phyloP scores from a whole-genome alignment of 2,329 filamentous ascomycete genomes.

The Cercospora canescens region DNA sequence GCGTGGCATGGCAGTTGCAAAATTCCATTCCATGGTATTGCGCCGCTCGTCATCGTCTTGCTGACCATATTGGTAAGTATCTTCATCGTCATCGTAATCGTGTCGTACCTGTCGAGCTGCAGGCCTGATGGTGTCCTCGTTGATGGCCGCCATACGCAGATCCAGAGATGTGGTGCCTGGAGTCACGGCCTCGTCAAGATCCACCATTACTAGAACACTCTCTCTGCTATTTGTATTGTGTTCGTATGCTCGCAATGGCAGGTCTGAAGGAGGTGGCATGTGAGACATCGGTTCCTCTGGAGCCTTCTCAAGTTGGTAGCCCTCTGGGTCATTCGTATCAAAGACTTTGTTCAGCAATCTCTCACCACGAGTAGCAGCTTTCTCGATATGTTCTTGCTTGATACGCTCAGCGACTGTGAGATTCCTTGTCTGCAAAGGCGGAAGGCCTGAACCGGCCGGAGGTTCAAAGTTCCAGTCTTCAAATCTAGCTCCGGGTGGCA shows the following conservation, averaged over 20 bases:
- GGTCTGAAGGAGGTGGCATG: constrained; percentile 46
- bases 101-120: constrained; percentile 19
- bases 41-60: constrained; percentile 41
- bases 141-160: constrained; percentile 36
- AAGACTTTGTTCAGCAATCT: constrained; percentile 59
- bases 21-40: constrained; percentile 57
- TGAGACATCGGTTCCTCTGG: constrained; percentile 31
- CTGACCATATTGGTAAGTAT: constrained; percentile 29
- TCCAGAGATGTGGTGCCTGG: constrained; percentile 48
- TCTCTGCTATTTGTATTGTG: constrained; percentile 44
- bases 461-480: constrained; percentile 26
- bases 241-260: constrained; percentile 50
- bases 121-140: constrained; percentile 25
- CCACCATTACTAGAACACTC: constrained; percentile 55
- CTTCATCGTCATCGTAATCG: constrained; percentile 42
- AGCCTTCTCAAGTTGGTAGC: constrained; percentile 55
- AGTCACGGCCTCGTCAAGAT: constrained; percentile 57
- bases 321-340: constrained; percentile 51
- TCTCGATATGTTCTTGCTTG: constrained; percentile 56
- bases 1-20: constrained; percentile 39
- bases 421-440: constrained; percentile 20
- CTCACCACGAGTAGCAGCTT: constrained; percentile 58
- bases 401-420: constrained; percentile 32
- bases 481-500: constrained; percentile 27
- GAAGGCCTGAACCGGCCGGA: constrained; percentile 22